Percentiles rank a stretch among this genome's conserved stretches.
Conservation (phyloP, 2,329 filamentous ascomycete genomes). For the Chaetomiaceae sp. region DNA sequence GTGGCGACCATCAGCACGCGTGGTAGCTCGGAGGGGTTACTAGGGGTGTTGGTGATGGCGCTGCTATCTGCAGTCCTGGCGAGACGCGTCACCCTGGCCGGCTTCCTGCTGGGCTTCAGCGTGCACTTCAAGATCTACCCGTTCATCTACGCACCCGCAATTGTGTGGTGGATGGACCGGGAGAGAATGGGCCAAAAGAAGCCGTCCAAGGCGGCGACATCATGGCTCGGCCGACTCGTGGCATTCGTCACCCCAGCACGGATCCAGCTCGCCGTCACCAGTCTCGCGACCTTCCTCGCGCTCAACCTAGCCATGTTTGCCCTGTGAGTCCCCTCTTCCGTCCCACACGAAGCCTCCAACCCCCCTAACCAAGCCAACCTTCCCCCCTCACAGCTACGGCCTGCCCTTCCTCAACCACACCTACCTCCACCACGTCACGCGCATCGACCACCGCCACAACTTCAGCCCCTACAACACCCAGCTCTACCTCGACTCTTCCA, state of each 20-base stretch:
- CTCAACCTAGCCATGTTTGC: slow-evolving; percentile 77
- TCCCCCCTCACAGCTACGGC: slow-evolving; percentile 50
- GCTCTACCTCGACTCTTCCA: slow-evolving; percentile 75
- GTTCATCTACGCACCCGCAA: slow-evolving; percentile 83
- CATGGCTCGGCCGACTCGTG: slow-evolving; percentile 18
- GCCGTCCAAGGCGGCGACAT: not conserved
- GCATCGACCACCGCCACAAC: slow-evolving; percentile 95
- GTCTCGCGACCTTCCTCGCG: slow-evolving; percentile 65
- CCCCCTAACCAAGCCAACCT: not conserved
- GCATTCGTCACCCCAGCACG: slow-evolving; percentile 48
- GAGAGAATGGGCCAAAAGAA: slow-evolving; percentile 36
- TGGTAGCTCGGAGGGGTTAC: slow-evolving; percentile 85
- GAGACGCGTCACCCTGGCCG: slow-evolving; percentile 60
- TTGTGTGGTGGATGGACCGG: slow-evolving; percentile 74
- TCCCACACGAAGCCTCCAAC: no score
- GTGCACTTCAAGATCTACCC: slow-evolving; percentile 99
- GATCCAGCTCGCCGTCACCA: slow-evolving; percentile 55
- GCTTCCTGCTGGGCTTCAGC: slow-evolving; percentile 69
- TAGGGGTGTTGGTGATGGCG: slow-evolving; percentile 78
- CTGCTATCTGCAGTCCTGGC: slow-evolving; percentile 76
- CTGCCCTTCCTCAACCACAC: slow-evolving; percentile 80
- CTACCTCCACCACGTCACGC: slow-evolving; percentile 85
- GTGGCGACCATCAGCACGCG: slow-evolving; percentile 94
- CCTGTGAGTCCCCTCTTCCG: slow-evolving; percentile 46
- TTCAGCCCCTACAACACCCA: slow-evolving; percentile 95